Percentiles rank a stretch among this genome's conserved stretches.
Conservation (phyloP, 2,329 filamentous ascomycete genomes). For the Cladophialophora chaetospira region DNA sequence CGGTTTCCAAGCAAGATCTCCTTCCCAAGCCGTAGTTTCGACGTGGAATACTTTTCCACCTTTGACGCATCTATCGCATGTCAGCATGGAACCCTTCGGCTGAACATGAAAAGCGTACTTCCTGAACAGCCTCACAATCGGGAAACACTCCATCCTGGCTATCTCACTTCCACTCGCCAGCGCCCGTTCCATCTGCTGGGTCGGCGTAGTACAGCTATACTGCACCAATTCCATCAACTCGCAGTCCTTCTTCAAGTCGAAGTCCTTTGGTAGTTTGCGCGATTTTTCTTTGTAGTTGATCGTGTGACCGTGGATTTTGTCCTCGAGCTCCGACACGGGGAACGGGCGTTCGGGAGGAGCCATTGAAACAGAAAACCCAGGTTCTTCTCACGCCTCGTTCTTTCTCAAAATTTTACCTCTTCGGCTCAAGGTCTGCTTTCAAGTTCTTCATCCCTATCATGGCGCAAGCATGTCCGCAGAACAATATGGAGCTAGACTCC, state of each 20-base stretch:
- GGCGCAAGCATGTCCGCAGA: constrained; percentile 28
- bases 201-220: constrained; percentile 61
- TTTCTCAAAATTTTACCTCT: not conserved
- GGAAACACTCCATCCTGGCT: constrained; percentile 48
- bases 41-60: constrained; percentile 49
- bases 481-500: constrained; percentile 46
- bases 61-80: constrained; percentile 23
- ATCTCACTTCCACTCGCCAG: constrained; percentile 16
- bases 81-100: not conserved
- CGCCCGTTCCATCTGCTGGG: constrained; percentile 35
- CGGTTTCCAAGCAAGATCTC: constrained; percentile 41
- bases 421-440: not conserved
- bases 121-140: constrained; percentile 29
- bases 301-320: constrained; percentile 51
- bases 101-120: constrained; percentile 16
- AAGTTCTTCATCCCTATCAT: constrained; percentile 9
- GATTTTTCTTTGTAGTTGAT: constrained; percentile 52
- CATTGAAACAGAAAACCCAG: constrained; percentile 44
- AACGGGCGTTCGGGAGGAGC: constrained; percentile 58
- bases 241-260: constrained; percentile 56
- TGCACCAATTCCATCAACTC: constrained; percentile 62
- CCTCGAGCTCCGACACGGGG: constrained; percentile 53
- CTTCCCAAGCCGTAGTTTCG: constrained; percentile 65
- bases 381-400: not conserved
- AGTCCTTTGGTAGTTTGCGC: constrained; percentile 52